phyloP scores from a whole-genome alignment of 2,329 filamentous ascomycete species.

The Clonostachys chloroleuca region DNA sequence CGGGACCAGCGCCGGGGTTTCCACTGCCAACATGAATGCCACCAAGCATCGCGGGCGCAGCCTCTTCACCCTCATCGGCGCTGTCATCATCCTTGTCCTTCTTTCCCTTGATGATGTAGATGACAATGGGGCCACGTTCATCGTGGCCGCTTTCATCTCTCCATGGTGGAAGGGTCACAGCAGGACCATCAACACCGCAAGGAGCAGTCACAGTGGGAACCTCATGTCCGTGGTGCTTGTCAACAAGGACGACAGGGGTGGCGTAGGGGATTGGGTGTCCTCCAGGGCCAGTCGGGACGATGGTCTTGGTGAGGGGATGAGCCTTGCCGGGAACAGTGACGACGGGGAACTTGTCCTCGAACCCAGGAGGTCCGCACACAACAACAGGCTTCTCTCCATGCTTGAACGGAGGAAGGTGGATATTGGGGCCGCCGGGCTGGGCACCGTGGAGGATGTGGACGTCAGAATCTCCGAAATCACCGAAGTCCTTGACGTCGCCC shows the following conservation, averaged over 20 bases:
- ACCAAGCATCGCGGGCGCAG: background rate
- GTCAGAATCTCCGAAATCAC: background rate
- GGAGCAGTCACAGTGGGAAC: background rate
- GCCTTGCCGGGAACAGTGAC: constrained; percentile 5
- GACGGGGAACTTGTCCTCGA: constrained; percentile 5
- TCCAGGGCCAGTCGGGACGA: constrained; percentile 8
- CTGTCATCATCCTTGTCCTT: background rate
- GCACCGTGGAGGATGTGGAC: background rate
- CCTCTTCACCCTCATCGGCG: background rate
- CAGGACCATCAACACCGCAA: background rate
- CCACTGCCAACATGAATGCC: background rate
- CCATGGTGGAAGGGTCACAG: background rate
- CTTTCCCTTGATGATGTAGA: background rate
- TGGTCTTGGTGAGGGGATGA: constrained; percentile 3
- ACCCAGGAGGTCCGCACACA: constrained; percentile 7
- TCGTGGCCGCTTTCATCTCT: background rate
- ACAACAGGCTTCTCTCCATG: constrained; percentile 3
- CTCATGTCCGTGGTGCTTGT: background rate
- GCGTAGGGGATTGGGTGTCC: constrained; percentile 1
- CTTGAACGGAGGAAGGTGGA: background rate
- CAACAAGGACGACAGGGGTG: constrained; percentile 5
- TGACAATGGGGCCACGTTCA: background rate
- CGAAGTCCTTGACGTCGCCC: background rate
- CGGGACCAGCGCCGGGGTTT: background rate
- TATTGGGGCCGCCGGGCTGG: background rate